A percentile compares a stretch with the other conserved stretches of the same genome.
phyloP scores from a whole-genome alignment of 2,329 filamentous ascomycete species.

The Zymoseptoria pseudotritici region DNA sequence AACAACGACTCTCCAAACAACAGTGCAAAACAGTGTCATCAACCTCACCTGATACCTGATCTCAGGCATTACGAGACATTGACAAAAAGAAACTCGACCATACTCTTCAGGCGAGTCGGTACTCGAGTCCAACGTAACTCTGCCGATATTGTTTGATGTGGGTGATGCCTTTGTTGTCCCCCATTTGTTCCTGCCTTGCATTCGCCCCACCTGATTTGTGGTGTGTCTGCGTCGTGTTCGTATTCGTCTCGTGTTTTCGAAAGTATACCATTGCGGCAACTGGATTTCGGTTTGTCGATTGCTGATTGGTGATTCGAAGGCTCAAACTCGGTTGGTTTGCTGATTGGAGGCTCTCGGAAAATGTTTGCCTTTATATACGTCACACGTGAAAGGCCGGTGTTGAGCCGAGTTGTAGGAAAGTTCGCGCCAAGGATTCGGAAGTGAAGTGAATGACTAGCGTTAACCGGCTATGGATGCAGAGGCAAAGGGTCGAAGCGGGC shows the following conservation, averaged over 20 bases:
- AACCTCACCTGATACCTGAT: too few relatives aligned
- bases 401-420: not conserved
- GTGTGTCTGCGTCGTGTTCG: too few relatives aligned
- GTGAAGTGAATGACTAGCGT: not conserved
- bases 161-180: not conserved
- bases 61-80: not conserved
- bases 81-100: not conserved
- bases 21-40: not conserved
- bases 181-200: not conserved
- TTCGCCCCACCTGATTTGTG: not conserved
- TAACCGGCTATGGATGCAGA: too few relatives aligned
- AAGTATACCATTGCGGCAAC: not conserved
- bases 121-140: not conserved
- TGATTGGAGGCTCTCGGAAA: not conserved
- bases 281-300: not conserved
- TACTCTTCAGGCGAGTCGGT: not conserved
- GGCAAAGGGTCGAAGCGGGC: too few relatives aligned
- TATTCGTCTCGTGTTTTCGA: too few relatives aligned
- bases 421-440: not conserved
- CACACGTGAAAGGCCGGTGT: not conserved
- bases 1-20: too few relatives aligned
- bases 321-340: not conserved
- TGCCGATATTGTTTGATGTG: not conserved
- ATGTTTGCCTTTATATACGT: not conserved
- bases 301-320: not conserved